These are phyloP conservation scores for Amanita pseudoporphyria DNA, from an alignment of 768 basidiomycete species.

Conservation along the genomic window DNA sequence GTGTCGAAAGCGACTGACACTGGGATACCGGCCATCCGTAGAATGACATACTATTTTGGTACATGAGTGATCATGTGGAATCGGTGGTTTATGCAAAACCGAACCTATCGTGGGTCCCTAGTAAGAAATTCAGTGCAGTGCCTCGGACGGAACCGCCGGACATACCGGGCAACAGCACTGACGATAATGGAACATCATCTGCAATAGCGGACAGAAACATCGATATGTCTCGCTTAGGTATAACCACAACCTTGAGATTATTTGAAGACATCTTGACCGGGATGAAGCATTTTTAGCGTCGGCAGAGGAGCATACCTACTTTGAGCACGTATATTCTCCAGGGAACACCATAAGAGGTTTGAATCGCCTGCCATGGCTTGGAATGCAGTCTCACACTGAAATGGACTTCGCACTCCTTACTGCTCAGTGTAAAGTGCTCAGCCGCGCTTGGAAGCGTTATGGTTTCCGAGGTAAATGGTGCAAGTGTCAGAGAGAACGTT, in stretches of 20 bases:
- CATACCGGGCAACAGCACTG: conserved; percentile 69
- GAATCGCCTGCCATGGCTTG: background rate
- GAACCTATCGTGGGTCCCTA: conserved; percentile 66
- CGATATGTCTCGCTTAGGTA: conserved; percentile 49
- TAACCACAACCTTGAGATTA: conserved; percentile 33
- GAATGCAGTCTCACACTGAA: background rate
- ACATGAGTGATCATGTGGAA: background rate
- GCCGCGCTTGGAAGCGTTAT: background rate
- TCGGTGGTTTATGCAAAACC: conserved; percentile 15
- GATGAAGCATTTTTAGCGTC: background rate
- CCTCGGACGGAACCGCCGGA: conserved; percentile 13
- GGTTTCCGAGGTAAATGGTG: background rate
- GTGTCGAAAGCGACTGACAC: conserved; percentile 61
- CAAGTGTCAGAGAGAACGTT: background rate
- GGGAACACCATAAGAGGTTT: background rate
- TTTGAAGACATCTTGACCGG: background rate
- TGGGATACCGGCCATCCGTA: conserved; percentile 84
- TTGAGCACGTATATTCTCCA: conserved; percentile 3
- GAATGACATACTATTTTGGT: conserved; percentile 55
- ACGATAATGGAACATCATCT: conserved; percentile 58
- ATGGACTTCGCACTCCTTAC: background rate
- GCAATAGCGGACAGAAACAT: conserved; percentile 54
- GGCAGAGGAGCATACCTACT: background rate
- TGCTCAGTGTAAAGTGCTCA: background rate
- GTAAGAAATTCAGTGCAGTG: conserved; percentile 1